A percentile compares a stretch with the other conserved stretches of the same genome.
Conservation (phyloP, 2,329 filamentous ascomycete genomes). For the Mariannaea sp. region DNA sequence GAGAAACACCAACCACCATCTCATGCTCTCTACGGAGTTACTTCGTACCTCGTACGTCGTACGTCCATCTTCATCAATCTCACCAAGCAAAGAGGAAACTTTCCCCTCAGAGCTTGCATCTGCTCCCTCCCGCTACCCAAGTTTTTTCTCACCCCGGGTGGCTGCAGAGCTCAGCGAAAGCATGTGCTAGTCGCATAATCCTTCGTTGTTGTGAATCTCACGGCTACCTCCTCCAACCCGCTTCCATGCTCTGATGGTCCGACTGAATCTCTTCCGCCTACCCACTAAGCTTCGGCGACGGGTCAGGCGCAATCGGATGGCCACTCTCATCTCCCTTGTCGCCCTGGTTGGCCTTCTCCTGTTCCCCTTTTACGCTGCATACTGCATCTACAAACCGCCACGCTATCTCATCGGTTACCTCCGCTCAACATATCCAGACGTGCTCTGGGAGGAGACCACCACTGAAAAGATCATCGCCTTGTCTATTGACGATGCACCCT, state of each 20-base stretch:
- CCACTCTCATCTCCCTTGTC: constrained; percentile 53
- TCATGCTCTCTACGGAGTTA: too few relatives aligned
- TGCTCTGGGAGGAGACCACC: constrained; percentile 72
- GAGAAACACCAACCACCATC: background rate
- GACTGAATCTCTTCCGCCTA: constrained; percentile 56
- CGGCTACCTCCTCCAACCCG: constrained; percentile 27
- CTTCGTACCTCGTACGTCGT: too few relatives aligned
- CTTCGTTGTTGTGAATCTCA: constrained; percentile 28
- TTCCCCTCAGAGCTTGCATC: constrained; percentile 5
- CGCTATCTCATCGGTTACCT: constrained; percentile 72
- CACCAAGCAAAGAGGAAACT: background rate
- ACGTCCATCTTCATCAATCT: constrained; percentile 3
- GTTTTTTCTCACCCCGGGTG: constrained; percentile 7
- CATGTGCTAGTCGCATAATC: constrained; percentile 29
- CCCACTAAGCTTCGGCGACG: constrained; percentile 62
- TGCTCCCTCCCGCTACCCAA: constrained; percentile 11
- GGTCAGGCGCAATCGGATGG: constrained; percentile 63
- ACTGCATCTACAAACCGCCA: constrained; percentile 82
- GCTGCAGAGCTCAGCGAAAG: constrained; percentile 20
- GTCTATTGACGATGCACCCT: constrained; percentile 87
- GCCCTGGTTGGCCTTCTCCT: constrained; percentile 44
- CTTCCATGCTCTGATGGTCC: constrained; percentile 42
- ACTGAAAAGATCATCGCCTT: constrained; percentile 72
- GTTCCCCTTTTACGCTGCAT: constrained; percentile 55
- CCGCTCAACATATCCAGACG: constrained; percentile 73